phyloP scores from a whole-genome alignment of 2,329 filamentous ascomycete genomes.

The Diaporthe aspalathi region DNA sequence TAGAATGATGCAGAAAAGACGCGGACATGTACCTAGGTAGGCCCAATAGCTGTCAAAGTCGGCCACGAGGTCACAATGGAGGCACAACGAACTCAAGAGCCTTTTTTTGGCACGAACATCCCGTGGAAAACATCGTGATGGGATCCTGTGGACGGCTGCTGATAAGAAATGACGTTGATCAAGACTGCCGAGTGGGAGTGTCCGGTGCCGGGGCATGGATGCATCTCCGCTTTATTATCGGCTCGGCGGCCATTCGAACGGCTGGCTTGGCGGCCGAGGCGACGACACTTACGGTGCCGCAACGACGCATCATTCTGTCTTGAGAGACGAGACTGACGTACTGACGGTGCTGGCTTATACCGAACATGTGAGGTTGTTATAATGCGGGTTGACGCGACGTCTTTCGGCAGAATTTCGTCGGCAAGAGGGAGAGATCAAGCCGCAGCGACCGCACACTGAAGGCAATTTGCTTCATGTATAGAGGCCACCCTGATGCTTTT shows the following conservation, averaged over 20 bases:
- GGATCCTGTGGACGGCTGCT: background rate
- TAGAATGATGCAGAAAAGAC: background rate
- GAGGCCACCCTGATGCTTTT: background rate
- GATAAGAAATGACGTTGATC: slow-evolving; percentile 17
- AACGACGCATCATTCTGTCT: background rate
- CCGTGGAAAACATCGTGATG: background rate
- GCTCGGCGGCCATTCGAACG: slow-evolving; percentile 2
- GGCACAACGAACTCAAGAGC: background rate
- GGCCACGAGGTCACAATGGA: background rate
- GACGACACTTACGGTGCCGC: background rate
- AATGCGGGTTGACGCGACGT: background rate
- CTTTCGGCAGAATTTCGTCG: background rate
- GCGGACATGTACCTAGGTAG: background rate
- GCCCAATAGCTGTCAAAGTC: background rate
- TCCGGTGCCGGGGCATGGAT: slow-evolving; percentile 17
- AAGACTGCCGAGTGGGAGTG: slow-evolving; percentile 14
- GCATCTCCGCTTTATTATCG: slow-evolving; percentile 19
- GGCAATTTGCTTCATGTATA: background rate
- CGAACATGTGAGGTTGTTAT: background rate
- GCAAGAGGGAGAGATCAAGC: background rate
- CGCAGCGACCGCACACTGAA: background rate
- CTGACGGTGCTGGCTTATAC: background rate
- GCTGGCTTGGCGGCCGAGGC: background rate
- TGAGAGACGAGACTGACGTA: too few species aligned
- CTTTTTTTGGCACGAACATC: background rate